Conservation (phyloP, 1,139 yeast species). For the Ashbya aceris region DNA sequence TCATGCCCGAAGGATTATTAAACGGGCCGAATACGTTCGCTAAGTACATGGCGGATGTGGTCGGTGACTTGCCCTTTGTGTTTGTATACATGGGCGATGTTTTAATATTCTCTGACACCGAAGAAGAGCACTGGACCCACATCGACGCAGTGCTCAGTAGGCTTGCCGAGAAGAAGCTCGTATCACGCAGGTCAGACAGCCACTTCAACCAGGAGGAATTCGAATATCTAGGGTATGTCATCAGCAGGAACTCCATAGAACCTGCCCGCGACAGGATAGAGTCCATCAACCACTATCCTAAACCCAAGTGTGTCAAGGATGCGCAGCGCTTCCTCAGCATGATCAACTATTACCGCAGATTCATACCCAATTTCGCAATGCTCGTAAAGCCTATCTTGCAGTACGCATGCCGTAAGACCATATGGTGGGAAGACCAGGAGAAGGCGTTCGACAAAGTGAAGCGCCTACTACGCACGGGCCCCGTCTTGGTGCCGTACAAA, state of each 20-base stretch:
- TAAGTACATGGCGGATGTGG: constrained; percentile 5
- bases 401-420: constrained; percentile 3
- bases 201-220: constrained; percentile 6
- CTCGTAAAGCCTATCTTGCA: constrained; percentile 7
- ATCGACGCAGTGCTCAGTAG: constrained; percentile 7
- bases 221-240: constrained; percentile 10
- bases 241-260: constrained; percentile 6
- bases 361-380: constrained; percentile 9
- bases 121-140: constrained; percentile 17
- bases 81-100: constrained; percentile 26
- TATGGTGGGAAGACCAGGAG: constrained; percentile 4
- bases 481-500: constrained; percentile 11
- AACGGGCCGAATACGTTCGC: constrained; percentile 10
- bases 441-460: constrained; percentile 3
- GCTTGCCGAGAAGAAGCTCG: constrained; percentile 4
- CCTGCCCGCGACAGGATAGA: constrained; percentile 10
- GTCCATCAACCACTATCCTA: constrained; percentile 9
- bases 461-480: constrained; percentile 1
- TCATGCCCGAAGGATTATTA: constrained; percentile 11
- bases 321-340: constrained; percentile 13
- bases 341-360: constrained; percentile 12
- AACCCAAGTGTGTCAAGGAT: constrained; percentile 8
- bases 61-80: constrained; percentile 13
- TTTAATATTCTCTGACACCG: constrained; percentile 15
- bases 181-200: constrained; percentile 9